Evolutionary conservation across 768 basidiomycete species (phyloP).

Genomic region (Trametopsis cervina): DNA sequence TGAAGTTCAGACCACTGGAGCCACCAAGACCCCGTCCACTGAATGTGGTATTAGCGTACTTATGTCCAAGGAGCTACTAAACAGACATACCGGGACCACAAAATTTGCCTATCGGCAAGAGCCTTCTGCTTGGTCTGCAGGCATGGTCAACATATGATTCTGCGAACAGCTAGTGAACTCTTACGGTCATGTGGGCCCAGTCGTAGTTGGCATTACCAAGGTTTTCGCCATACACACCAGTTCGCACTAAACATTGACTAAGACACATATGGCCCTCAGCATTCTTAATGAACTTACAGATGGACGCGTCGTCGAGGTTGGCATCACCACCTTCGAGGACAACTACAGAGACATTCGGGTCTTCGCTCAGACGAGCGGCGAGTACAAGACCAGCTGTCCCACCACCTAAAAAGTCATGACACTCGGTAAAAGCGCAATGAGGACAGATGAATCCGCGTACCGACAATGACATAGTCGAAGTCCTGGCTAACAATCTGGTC

Average conservation of each 20-base stretch:
- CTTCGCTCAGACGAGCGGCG: slow-evolving; percentile 31
- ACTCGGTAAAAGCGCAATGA: not conserved
- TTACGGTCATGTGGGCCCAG: slow-evolving; percentile 18
- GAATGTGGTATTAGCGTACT: not conserved
- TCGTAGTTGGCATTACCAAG: slow-evolving; percentile 15
- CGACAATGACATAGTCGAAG: slow-evolving; percentile 10
- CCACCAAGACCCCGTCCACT: slow-evolving; percentile 23
- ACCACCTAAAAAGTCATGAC: not conserved
- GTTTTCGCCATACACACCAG: slow-evolving; percentile 12
- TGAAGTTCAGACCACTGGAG: slow-evolving; percentile 19
- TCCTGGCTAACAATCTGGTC: slow-evolving; percentile 2
- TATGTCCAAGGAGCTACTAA: not conserved
- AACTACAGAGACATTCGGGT: slow-evolving; percentile 1
- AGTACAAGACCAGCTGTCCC: slow-evolving; percentile 21
- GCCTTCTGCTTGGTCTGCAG: slow-evolving; percentile 5
- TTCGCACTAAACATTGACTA: slow-evolving; percentile 12
- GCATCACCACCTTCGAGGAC: slow-evolving; percentile 20
- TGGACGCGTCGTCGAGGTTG: slow-evolving; percentile 5
- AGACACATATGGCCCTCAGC: not conserved
- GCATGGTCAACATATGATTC: not conserved
- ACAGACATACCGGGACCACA: slow-evolving; percentile 3
- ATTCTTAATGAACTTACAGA: not conserved
- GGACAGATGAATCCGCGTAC: not conserved
- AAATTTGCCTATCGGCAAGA: not conserved
- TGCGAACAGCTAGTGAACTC: not conserved